Percentiles rank a stretch among this genome's conserved stretches.
These are phyloP conservation scores for Verbascum thapsus DNA, from an alignment of 257 asterid species.

Conservation along the genomic window DNA sequence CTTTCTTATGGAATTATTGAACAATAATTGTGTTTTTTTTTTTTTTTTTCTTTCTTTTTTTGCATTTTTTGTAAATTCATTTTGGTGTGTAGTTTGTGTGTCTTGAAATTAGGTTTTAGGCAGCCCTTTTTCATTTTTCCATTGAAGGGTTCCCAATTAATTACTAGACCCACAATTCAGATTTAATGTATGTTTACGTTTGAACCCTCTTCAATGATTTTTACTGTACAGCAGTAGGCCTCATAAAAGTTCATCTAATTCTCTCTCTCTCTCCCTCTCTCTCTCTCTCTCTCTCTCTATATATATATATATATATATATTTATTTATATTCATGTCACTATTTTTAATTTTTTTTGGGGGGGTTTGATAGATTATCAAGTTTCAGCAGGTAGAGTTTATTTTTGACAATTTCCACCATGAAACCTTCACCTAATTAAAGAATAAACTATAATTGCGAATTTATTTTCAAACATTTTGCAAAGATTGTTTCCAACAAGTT, in stretches of 20 bases:
- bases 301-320: no score
- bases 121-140: slow-evolving; percentile 30
- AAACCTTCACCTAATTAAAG: no score
- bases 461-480: no score
- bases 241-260: not conserved
- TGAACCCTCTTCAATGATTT: slow-evolving; percentile 26
- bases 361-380: no score
- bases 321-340: no score
- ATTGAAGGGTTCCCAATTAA: slow-evolving; percentile 25
- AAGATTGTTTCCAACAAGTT: no score
- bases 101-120: not conserved
- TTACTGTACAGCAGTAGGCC: slow-evolving; percentile 36
- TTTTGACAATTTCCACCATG: no score
- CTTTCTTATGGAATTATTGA: slow-evolving; percentile 63
- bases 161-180: not conserved
- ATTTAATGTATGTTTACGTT: slow-evolving; percentile 2
- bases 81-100: slow-evolving; percentile 28
- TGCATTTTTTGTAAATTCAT: not conserved
- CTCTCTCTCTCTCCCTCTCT: slow-evolving; percentile 21
- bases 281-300: no score
- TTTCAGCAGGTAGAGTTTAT: no score
- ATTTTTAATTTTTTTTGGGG: no score
- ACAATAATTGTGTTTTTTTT: no score
- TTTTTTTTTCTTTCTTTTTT: not conserved
- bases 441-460: no score